Evolutionary conservation across 257 asterid species (phyloP).

Genomic region (Jacaranda copaia): DNA sequence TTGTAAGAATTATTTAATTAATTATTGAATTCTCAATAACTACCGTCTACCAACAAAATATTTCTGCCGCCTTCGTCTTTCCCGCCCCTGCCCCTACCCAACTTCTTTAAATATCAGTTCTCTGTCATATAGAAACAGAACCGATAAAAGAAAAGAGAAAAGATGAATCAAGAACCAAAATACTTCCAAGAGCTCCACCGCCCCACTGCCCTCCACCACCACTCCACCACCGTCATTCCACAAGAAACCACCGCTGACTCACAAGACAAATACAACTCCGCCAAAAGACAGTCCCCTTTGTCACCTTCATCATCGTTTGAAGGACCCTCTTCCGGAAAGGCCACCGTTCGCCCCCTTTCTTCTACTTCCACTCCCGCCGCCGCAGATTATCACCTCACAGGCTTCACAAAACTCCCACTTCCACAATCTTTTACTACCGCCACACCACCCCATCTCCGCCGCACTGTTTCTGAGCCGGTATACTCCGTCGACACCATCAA

Average conservation of each 20-base stretch:
- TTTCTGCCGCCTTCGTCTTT: too few species aligned
- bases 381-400: slow-evolving; percentile 6
- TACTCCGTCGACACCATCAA: slow-evolving; percentile 28
- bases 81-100: too few species aligned
- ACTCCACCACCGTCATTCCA: slow-evolving; percentile 11
- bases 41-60: too few species aligned
- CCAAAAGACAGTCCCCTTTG: too few species aligned
- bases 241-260: background rate
- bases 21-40: too few species aligned
- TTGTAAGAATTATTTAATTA: too few species aligned
- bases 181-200: slow-evolving; percentile 35
- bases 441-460: slow-evolving; percentile 38
- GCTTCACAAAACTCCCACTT: slow-evolving; percentile 38
- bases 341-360: slow-evolving; percentile 34
- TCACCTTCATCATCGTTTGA: slow-evolving; percentile 23
- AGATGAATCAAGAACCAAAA: slow-evolving; percentile 33
- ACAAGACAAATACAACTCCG: background rate
- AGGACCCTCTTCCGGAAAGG: slow-evolving; percentile 38
- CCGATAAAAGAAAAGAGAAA: background rate
- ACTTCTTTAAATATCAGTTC: too few species aligned
- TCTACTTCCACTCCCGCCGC: slow-evolving; percentile 24
- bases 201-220: slow-evolving; percentile 35
- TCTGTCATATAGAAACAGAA: too few species aligned
- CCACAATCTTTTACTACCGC: slow-evolving; percentile 31
- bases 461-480: slow-evolving; percentile 51